Percentiles rank a stretch among this genome's conserved stretches.
Evolutionary conservation across 2,329 filamentous ascomycete genomes (phyloP).

Genomic region (Septoria linicola): DNA sequence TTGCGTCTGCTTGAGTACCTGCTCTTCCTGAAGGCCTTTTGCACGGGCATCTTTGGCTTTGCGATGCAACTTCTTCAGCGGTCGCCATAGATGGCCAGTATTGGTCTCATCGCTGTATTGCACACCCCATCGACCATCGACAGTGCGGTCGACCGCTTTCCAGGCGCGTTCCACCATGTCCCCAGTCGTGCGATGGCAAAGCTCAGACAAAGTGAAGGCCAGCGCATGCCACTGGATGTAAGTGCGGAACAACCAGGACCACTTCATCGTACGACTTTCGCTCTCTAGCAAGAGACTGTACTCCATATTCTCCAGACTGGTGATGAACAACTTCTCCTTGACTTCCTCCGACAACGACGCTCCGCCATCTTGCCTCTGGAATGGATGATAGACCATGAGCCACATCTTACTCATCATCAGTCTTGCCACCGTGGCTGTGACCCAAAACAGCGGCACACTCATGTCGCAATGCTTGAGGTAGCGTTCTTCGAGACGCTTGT

Average conservation of each 20-base stretch:
- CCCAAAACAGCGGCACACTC: conserved; percentile 63
- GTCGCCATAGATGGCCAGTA: conserved; percentile 62
- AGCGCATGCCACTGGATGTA: conserved; percentile 67
- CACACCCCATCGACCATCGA: conserved; percentile 44
- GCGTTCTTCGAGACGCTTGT: conserved; percentile 49
- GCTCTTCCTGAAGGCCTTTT: conserved; percentile 49
- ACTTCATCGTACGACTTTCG: conserved; percentile 61
- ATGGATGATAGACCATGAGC: conserved; percentile 72
- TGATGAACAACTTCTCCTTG: conserved; percentile 67
- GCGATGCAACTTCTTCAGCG: conserved; percentile 59
- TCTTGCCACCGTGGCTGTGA: conserved; percentile 65
- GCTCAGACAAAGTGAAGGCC: conserved; percentile 60
- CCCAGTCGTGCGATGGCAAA: conserved; percentile 58
- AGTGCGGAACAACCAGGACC: conserved; percentile 64
- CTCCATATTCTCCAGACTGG: conserved; percentile 72
- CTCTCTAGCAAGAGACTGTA: conserved; percentile 65
- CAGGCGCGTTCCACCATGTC: conserved; percentile 61
- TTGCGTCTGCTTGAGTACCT: conserved; percentile 24
- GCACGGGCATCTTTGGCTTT: conserved; percentile 57
- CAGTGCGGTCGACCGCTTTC: conserved; percentile 54
- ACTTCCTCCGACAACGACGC: conserved; percentile 59
- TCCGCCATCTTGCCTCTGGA: conserved; percentile 61
- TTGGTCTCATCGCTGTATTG: conserved; percentile 33
- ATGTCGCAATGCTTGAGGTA: conserved; percentile 55
- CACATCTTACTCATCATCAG: conserved; percentile 77